A percentile compares a stretch with the other conserved stretches of the same genome.
Conservation (phyloP, 345 rosid species). For the Aethionema arabicum region DNA sequence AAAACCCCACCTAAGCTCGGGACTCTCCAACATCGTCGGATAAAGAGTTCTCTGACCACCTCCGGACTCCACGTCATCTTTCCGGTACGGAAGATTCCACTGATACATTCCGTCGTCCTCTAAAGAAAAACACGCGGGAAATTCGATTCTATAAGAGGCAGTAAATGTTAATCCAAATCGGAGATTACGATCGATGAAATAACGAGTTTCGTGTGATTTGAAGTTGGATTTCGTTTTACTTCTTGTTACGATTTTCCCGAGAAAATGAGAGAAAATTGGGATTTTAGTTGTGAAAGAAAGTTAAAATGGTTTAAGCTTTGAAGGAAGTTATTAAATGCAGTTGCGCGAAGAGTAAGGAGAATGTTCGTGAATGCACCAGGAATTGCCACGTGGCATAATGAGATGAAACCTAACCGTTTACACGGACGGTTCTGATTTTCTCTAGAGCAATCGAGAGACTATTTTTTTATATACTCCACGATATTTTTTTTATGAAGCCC, state of each 20-base stretch:
- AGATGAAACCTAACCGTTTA: conserved; percentile 8
- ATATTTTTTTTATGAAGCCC: too few relatives aligned
- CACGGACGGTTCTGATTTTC: neutral
- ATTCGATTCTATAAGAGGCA: too few relatives aligned
- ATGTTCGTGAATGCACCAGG: conserved; percentile 26
- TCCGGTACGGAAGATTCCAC: conserved; percentile 53
- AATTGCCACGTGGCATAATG: conserved; percentile 11
- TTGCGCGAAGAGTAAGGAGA: conserved; percentile 24
- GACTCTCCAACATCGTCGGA: conserved; percentile 81
- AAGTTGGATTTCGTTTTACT: conserved; percentile 1
- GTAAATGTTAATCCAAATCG: too few relatives aligned
- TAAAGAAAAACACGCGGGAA: too few relatives aligned
- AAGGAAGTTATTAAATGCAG: conserved; percentile 27
- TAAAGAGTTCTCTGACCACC: conserved; percentile 58
- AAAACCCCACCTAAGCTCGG: conserved; percentile 83
- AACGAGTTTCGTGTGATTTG: neutral
- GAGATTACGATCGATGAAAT: too few relatives aligned
- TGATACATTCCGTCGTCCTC: conserved; percentile 19
- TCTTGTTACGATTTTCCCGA: conserved; percentile 1
- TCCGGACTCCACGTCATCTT: conserved; percentile 63
- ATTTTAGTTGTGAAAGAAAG: neutral
- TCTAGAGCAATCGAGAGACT: conserved; percentile 19
- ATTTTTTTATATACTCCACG: neutral
- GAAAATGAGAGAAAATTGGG: neutral
- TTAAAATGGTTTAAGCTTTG: neutral